phyloP scores from a whole-genome alignment of 2,329 filamentous ascomycete genomes.

The Xylogone sp. region DNA sequence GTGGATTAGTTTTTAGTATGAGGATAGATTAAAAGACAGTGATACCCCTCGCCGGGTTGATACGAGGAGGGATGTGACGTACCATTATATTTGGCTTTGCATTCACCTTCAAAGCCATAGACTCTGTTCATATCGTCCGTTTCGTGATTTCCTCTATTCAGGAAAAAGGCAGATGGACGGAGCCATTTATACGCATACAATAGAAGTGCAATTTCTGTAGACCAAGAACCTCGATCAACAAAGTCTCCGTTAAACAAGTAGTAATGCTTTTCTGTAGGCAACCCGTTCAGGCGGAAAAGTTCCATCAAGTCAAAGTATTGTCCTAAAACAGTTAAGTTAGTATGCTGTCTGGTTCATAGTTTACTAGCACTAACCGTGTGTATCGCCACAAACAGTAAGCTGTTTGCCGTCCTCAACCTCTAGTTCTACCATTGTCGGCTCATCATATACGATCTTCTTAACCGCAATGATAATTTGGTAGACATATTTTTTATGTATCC shows the following conservation, averaged over 20 bases:
- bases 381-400: slow-evolving; percentile 95
- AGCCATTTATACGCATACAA: slow-evolving; percentile 98
- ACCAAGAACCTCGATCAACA: slow-evolving; percentile 96
- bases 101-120: slow-evolving; percentile 98
- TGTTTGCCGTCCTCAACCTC: slow-evolving; percentile 72
- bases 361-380: slow-evolving; percentile 64
- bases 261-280: slow-evolving; percentile 78
- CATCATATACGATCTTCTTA: slow-evolving; percentile 84
- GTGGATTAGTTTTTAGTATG: background rate
- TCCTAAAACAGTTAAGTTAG: slow-evolving; percentile 44
- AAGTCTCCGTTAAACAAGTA: slow-evolving; percentile 99
- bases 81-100: slow-evolving; percentile 93
- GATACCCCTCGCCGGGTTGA: background rate
- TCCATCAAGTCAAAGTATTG: slow-evolving; percentile 98
- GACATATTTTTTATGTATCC: slow-evolving; percentile 92
- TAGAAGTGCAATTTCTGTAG: slow-evolving; percentile 89
- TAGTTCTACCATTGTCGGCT: slow-evolving; percentile 96
- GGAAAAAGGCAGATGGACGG: slow-evolving; percentile 80
- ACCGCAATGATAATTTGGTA: slow-evolving; percentile 93
- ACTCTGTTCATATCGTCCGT: slow-evolving; percentile 99
- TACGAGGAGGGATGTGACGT: slow-evolving; percentile 43
- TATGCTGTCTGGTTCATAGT: slow-evolving; percentile 1
- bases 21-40: background rate
- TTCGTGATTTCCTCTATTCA: slow-evolving; percentile 98
- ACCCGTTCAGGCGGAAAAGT: slow-evolving; percentile 88